These are phyloP conservation scores for Monilinia fructicola DNA, from an alignment of 2,329 filamentous ascomycete genomes.

Conservation along the genomic window DNA sequence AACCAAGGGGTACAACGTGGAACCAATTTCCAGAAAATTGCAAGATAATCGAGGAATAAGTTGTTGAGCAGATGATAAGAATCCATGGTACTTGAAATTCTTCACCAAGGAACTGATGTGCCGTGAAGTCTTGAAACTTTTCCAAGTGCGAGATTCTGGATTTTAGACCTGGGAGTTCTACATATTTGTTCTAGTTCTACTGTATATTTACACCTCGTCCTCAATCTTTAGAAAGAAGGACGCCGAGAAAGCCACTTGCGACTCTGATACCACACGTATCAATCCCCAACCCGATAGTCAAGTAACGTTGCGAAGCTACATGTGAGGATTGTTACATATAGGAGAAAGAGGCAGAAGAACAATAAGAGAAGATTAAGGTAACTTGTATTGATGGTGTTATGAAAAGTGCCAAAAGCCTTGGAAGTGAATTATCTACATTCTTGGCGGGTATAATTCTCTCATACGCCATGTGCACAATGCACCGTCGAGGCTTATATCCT, in stretches of 20 bases:
- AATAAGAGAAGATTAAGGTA: constrained; percentile 5
- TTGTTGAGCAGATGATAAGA: no score
- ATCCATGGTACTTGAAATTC: no score
- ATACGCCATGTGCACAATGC: constrained; percentile 19
- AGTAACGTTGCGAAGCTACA: constrained; percentile 9
- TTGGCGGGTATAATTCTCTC: constrained; percentile 23
- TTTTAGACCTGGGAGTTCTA: not conserved
- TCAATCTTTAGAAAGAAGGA: not conserved
- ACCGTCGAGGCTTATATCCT: not conserved
- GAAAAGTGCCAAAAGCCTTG: constrained; percentile 1
- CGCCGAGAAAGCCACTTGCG: not conserved
- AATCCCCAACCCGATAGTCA: not conserved
- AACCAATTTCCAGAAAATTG: not conserved
- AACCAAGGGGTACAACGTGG: not conserved
- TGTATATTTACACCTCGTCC: not conserved
- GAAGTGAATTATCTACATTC: constrained; percentile 16
- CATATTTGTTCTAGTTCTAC: not conserved
- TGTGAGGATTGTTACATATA: constrained; percentile 3
- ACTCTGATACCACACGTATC: no score
- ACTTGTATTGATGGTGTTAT: not conserved
- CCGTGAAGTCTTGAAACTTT: not conserved
- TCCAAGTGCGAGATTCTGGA: not conserved
- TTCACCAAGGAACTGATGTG: fast-evolving
- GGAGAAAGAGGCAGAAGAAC: not conserved
- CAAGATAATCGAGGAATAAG: not conserved